Evolutionary conservation across 768 basidiomycete species (phyloP), one percentile per base, ranked within the genome.

Genomic region (Mrakia blollopis): DNA sequence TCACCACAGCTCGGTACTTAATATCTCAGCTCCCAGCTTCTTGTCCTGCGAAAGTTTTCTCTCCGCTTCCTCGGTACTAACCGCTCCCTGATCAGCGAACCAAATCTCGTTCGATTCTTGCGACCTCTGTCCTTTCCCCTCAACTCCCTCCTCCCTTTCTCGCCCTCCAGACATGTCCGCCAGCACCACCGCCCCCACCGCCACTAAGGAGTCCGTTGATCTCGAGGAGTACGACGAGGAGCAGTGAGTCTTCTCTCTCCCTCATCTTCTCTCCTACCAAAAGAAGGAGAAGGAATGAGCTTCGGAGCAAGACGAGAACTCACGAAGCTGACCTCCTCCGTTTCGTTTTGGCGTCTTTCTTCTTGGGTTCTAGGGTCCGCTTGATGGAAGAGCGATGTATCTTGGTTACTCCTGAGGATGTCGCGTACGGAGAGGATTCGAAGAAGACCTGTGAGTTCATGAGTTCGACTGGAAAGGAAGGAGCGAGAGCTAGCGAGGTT

Each of bases 391-490:
- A 99, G 84, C 86, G 85, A 65, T 84, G 81, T 79, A 84, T 84
- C 70, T 79, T 84, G 30, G 81, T 84, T 5, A 81, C 81, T 16
- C 80, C 81, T 21, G 73, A 83, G 21, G 84, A 84, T 74, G 79
- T 80, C 72, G 81, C 82, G 0, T 83, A 84, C 73, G 83, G 83
- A 5, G 84, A 84, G 72, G 84, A 89, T 74, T 95, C 95, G 84
- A 99, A 99, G 87, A 99, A 98, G 86, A 94, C 92, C 30, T 98
- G 96, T 94, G 81, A 80, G 91, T 86, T 2, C 37, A 44, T 9
- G 14, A 10, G 37, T 25, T 23, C 14, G 9, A 68, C 18, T 6
- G 37, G 65, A 16, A 35, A 13, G 32, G 62, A 35, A 32, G 18
- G 35, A 8, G 37, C 16, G 65, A 39, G 9, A 39, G 37, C 32